Conservation (phyloP, 2,329 filamentous ascomycete species). For the Graphilbum sp. region DNA sequence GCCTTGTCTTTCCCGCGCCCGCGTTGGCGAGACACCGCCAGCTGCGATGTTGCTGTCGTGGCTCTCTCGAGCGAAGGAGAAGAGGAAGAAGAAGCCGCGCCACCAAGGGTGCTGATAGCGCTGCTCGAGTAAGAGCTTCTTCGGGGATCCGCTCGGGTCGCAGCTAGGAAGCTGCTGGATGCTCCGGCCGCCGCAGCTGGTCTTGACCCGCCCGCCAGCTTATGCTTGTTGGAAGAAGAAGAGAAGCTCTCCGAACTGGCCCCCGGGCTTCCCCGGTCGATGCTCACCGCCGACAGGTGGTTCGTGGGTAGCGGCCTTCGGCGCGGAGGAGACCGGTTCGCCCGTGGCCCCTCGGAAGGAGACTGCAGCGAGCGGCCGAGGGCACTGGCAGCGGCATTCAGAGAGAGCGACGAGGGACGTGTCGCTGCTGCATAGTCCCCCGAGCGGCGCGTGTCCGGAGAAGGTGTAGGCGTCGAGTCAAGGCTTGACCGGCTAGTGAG, state of each 20-base stretch:
- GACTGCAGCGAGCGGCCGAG: slow-evolving; percentile 14
- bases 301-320: slow-evolving; percentile 1
- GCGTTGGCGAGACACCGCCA: not conserved
- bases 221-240: not conserved
- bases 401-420: slow-evolving; percentile 26
- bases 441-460: slow-evolving; percentile 17
- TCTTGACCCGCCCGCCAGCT: not conserved
- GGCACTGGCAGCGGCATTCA: slow-evolving; percentile 41
- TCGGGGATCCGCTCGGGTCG: slow-evolving; percentile 5
- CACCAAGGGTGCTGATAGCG: too few species aligned
- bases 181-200: not conserved
- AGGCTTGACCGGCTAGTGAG: slow-evolving; percentile 13
- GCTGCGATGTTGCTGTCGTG: not conserved
- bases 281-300: not conserved
- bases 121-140: slow-evolving; percentile 5
- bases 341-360: not conserved
- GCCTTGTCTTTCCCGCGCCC: slow-evolving; percentile 3
- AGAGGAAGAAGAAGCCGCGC: too few species aligned
- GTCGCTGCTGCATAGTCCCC: slow-evolving; percentile 19
- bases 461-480: not conserved
- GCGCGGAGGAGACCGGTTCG: slow-evolving; percentile 4
- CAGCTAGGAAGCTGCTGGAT: not conserved
- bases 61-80: not conserved
- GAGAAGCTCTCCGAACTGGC: not conserved
- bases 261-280: slow-evolving; percentile 1